Evolutionary conservation across 225 moss, liverwort and hornwort genomes (phyloP), one percentile per base, ranked within the genome.

Genomic region (Pleurozium schreberi): DNA sequence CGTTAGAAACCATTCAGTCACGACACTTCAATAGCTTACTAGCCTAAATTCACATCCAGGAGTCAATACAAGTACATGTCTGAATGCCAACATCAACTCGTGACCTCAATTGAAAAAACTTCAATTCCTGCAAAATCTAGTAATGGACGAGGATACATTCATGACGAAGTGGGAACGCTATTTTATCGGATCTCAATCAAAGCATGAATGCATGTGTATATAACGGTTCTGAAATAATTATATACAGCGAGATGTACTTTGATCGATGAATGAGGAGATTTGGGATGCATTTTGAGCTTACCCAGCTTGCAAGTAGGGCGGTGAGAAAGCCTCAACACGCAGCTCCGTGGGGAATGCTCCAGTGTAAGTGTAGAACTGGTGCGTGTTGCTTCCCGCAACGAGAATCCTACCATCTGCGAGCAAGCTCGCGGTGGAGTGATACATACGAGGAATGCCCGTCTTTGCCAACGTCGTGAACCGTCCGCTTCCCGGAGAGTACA

Each of bases 301-400:
- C 93, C 61, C 66, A 9, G 85, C 87, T 30, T n/a, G 76, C 43
- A 93, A 49, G 69, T 93, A 95, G 0, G 91, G 92, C 1, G 93
- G 94, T 6, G 92, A 93, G 90, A 92, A 93, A 4, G 93, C 87
- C 62, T 92, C 94, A 8, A 94, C 91, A 11, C 93, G 92, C 10
- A 94, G 73, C 87, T 94, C 93, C 6, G 94, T 94, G 7, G 94
- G 94, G 34, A 61, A 93, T 3, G 11, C 36, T 16, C 91, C 93
- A 3, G 36, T 80, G 50, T 70, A 93, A 0, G 91, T 93, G 89
- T 94, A 94, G 85, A 85, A 90, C 70, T 92, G 85, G 68, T 94
- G 92, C 6, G 92, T 68, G 84, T 94, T 94, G 83, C 91, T 90
- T 10, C 94, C 94, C 9, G 94, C 94, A 7, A 90, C 23, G 12